These are phyloP conservation scores for Linnemannia zychae DNA, from an alignment of 192 early-diverging fungal genomes.

Conservation along the genomic window DNA sequence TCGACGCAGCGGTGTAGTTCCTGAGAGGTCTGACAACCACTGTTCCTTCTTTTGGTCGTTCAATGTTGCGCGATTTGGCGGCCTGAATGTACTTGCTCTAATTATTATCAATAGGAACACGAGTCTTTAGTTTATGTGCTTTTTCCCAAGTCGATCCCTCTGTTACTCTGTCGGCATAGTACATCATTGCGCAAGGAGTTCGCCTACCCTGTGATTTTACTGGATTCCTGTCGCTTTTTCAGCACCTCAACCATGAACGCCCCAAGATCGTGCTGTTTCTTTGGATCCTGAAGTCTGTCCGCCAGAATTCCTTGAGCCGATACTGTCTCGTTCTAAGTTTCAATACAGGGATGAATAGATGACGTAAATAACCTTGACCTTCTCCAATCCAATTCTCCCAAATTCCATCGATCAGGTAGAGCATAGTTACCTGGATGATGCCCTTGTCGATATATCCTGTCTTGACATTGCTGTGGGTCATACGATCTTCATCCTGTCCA, in stretches of 20 bases:
- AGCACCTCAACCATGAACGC: constrained; percentile 62
- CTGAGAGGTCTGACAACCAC: constrained; percentile 66
- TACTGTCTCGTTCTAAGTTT: constrained; percentile 64
- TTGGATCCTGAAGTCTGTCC: constrained; percentile 62
- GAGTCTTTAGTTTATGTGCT: neutral
- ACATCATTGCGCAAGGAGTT: neutral
- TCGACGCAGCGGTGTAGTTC: constrained; percentile 57
- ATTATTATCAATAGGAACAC: neutral
- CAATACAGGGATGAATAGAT: constrained; percentile 41
- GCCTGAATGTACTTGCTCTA: constrained; percentile 64
- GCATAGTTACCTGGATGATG: constrained; percentile 36
- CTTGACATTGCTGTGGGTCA: constrained; percentile 74
- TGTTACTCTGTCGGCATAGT: neutral
- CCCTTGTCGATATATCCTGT: constrained; percentile 72
- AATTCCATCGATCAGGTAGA: neutral
- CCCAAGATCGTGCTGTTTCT: constrained; percentile 61
- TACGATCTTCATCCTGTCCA: constrained; percentile 66
- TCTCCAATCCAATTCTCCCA: constrained; percentile 31
- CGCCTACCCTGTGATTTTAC: constrained; percentile 38
- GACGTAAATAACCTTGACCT: constrained; percentile 64
- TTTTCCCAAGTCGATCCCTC: neutral
- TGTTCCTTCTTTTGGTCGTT: constrained; percentile 65
- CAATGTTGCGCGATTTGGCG: constrained; percentile 59
- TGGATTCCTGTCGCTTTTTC: constrained; percentile 45
- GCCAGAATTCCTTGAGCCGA: constrained; percentile 67